These are phyloP conservation scores for Melanomma pulvis-pyrius DNA, from an alignment of 495 filamentous ascomycete genomes.

Conservation along the genomic window DNA sequence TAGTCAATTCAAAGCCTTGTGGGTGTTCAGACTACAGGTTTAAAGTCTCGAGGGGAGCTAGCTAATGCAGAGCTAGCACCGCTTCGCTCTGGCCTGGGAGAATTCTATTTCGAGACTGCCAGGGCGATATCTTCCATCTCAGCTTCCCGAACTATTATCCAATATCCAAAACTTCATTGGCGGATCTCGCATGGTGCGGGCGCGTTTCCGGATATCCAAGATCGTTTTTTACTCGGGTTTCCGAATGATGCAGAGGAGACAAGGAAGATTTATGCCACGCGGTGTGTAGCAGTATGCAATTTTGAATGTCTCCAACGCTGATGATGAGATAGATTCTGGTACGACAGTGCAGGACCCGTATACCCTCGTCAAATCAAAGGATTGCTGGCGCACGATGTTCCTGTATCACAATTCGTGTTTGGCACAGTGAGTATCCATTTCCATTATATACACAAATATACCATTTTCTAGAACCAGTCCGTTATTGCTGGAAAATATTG, in stretches of 20 bases:
- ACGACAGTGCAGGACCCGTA: constrained; percentile 39
- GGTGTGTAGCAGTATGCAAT: background rate
- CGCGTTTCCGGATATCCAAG: constrained; percentile 37
- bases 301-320: background rate
- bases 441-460: background rate
- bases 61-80: constrained; percentile 21
- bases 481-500: background rate
- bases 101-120: constrained; percentile 42
- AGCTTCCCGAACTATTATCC: constrained; percentile 30
- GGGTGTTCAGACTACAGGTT: background rate
- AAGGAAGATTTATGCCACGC: constrained; percentile 26
- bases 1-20: constrained; percentile 37
- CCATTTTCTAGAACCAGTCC: background rate
- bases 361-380: constrained; percentile 38
- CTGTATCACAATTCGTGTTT: constrained; percentile 35
- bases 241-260: constrained; percentile 27
- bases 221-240: constrained; percentile 37
- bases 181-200: constrained; percentile 39
- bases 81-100: constrained; percentile 33
- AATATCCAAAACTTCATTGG: constrained; percentile 36
- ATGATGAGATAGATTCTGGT: constrained; percentile 31
- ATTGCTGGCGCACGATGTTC: constrained; percentile 36
- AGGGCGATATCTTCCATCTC: constrained; percentile 38
- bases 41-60: background rate
- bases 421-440: constrained; percentile 34